Conservation (phyloP, 306 rosid genomes). For the Trifolium repens region DNA sequence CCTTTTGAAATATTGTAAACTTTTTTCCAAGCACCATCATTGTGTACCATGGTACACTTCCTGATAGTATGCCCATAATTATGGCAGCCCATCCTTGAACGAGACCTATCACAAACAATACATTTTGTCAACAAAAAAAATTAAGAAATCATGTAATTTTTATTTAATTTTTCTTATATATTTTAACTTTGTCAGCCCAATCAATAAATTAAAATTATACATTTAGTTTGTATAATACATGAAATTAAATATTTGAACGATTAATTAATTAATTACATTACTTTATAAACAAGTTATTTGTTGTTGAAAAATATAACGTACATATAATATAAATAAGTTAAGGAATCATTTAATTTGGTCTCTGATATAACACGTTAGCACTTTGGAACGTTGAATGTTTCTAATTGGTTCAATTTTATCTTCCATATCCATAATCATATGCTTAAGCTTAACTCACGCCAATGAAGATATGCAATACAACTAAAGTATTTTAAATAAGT, state of each 20-base stretch:
- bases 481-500: background rate
- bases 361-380: background rate
- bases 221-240: too few relatives aligned
- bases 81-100: conserved; percentile 78
- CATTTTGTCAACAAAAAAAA: too few relatives aligned
- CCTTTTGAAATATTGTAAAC: conserved; percentile 40
- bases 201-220: too few relatives aligned
- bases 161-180: too few relatives aligned
- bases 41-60: conserved; percentile 67
- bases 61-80: conserved; percentile 63
- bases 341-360: background rate
- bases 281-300: too few relatives aligned
- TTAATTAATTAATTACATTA: too few relatives aligned
- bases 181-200: too few relatives aligned
- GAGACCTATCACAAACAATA: conserved; percentile 45
- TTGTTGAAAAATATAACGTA: too few relatives aligned
- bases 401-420: background rate
- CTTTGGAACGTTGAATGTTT: background rate
- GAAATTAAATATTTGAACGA: too few relatives aligned
- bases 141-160: too few relatives aligned
- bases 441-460: background rate
- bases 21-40: conserved; percentile 68
- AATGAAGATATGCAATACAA: background rate
- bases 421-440: background rate
- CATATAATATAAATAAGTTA: background rate